A percentile compares a stretch with the other conserved stretches of the same genome.
phyloP scores from a whole-genome alignment of 192 early-diverging fungal species.

The Martensiomyces pterosporus region DNA sequence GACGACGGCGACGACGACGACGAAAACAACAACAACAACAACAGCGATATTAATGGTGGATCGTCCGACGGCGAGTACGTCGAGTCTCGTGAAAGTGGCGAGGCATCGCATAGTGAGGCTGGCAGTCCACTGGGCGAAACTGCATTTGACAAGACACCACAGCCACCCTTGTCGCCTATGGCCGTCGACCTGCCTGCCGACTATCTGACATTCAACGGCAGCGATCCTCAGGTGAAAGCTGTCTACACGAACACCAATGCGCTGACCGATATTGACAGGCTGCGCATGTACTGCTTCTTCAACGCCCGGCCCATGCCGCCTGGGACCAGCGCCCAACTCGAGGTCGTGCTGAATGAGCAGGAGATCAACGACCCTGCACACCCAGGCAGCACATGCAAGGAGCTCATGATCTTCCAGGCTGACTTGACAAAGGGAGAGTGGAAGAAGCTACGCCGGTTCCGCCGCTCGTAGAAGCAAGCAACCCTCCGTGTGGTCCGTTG shows the following conservation, averaged over 20 bases:
- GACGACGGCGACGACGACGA: conserved; percentile 1
- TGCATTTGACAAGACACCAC: no score
- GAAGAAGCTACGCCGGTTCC: conserved; percentile 25
- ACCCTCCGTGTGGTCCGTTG: no score
- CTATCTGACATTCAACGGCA: conserved; percentile 27
- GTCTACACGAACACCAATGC: conserved; percentile 35
- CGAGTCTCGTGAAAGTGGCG: neutral
- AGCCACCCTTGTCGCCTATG: no score
- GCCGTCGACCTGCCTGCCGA: conserved; percentile 13
- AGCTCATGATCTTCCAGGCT: conserved; percentile 27
- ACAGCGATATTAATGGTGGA: no score
- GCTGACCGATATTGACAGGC: conserved; percentile 23
- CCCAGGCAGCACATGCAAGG: conserved; percentile 17
- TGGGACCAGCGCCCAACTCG: conserved; percentile 7
- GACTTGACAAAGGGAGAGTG: conserved; percentile 16
- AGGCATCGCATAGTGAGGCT: conserved; percentile 1
- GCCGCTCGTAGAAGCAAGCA: conserved; percentile 9
- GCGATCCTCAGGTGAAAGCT: conserved; percentile 14
- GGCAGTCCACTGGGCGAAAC: no score
- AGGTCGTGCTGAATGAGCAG: conserved; percentile 30
- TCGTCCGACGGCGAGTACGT: conserved; percentile 15
- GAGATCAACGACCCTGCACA: conserved; percentile 13
- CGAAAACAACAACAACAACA: no score
- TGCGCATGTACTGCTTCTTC: conserved; percentile 47
- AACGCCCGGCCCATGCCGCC: conserved; percentile 18